Conservation (phyloP, 1,284 basidiomycete species). For the Malassezia sympodialis region DNA sequence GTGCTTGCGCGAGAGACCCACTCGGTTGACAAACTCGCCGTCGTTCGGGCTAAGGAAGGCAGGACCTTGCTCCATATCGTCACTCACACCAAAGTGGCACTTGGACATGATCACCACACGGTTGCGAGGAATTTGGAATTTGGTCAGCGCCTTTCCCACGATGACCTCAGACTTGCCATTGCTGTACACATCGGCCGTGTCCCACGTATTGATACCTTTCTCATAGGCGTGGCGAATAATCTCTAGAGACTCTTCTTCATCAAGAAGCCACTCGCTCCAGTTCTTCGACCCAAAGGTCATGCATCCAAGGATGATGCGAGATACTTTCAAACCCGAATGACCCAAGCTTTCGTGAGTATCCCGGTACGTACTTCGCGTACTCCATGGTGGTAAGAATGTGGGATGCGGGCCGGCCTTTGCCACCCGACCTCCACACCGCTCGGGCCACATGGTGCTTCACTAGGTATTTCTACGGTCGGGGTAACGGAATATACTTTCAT, state of each 20-base stretch:
- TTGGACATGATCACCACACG: conserved; percentile 65
- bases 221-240: conserved; percentile 18
- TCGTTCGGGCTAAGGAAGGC: conserved; percentile 11
- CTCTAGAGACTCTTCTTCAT: conserved; percentile 52
- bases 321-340: conserved; percentile 27
- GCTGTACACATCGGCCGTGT: conserved; percentile 61
- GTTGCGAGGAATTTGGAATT: conserved; percentile 61
- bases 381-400: conserved; percentile 5
- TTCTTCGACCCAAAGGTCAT: conserved; percentile 52
- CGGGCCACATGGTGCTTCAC: not conserved
- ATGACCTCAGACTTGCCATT: conserved; percentile 62
- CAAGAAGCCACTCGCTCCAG: conserved; percentile 55
- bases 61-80: conserved; percentile 18
- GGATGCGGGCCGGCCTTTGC: not conserved
- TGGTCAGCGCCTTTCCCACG: conserved; percentile 67
- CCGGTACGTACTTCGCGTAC: conserved; percentile 6
- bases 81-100: conserved; percentile 52
- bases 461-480: not conserved
- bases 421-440: not conserved
- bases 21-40: conserved; percentile 51
- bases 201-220: conserved; percentile 60
- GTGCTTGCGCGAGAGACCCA: conserved; percentile 65
- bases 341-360: conserved; percentile 1
- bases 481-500: not conserved
- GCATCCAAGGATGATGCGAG: conserved; percentile 53